Evolutionary conservation across 108 stramenopile genomes (phyloP), one percentile per base, ranked within the genome.

Genomic region (Nitzschia inconspicua): DNA sequence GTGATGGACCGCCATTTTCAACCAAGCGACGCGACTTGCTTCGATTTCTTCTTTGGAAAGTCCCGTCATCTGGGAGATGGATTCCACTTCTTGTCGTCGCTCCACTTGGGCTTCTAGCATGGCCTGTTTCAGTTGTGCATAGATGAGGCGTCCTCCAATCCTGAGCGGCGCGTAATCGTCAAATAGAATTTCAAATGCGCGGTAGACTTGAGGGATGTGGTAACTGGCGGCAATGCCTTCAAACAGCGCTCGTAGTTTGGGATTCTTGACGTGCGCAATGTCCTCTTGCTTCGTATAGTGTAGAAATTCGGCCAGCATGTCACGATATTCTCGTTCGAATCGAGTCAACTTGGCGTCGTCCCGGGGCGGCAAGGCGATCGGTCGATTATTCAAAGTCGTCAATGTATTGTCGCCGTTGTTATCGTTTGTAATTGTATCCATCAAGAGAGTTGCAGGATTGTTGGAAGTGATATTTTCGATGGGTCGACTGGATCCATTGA

Each of bases 101-200:
- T 63, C 57, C 35, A 56, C 20, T 32, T 58, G 48, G 8, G 77
- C 58, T 41, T 72, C 71, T 35, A 70, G 66, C 68, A 89, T 82
- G 16, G 73, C 70, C 8, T 55, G 44, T 5, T 54, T 47, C 35
- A 89, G 53, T 44, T 76, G 66, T 9, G 44, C 44, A 40, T 65
- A 81, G 4, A 89, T 79, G 27, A 78, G 44, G 13, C 87, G 68
- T 27, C 83, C 87, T 0, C 82, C 87, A 35, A 89, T 26, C 44
- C 87, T 57, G 25, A 89, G 61, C 9, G 87, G 87, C 24, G 68
- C 25, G 25, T 73, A 68, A 55, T 89, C 87, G 57, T 89, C 79
- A 73, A 81, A 89, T 18, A 89, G 47, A 18, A 89, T 70, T 46
- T 80, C 66, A 67, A 89, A 89, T 14, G 87, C 76, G 34, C 79